phyloP scores from a whole-genome alignment of 345 rosid genomes.

The Corchorus olitorius region DNA sequence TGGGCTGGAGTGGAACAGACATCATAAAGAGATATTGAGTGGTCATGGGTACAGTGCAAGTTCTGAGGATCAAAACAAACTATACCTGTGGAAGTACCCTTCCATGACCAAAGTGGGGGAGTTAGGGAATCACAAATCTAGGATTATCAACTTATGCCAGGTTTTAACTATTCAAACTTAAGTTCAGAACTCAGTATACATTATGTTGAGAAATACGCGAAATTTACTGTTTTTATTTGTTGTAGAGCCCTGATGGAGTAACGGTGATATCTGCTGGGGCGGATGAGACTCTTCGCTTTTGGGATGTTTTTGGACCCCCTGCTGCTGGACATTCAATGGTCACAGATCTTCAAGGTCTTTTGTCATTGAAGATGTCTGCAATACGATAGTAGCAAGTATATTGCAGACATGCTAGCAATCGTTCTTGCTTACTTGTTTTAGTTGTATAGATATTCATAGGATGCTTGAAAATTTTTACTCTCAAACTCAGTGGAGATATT shows the following conservation, averaged over 20 bases:
- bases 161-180: slow-evolving; percentile 23
- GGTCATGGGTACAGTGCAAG: slow-evolving; percentile 48
- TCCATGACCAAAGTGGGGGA: slow-evolving; percentile 43
- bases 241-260: slow-evolving; percentile 58
- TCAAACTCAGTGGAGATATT: not conserved
- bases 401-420: slow-evolving; percentile 1
- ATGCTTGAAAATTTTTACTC: not conserved
- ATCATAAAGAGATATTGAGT: slow-evolving; percentile 56
- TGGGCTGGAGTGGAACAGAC: slow-evolving; percentile 64
- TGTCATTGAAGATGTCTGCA: slow-evolving; percentile 46
- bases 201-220: not conserved
- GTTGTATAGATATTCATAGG: not conserved
- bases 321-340: slow-evolving; percentile 17
- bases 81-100: slow-evolving; percentile 60
- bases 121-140: slow-evolving; percentile 30
- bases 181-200: not conserved
- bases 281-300: slow-evolving; percentile 52
- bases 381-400: slow-evolving; percentile 36
- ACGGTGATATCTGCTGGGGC: slow-evolving; percentile 53
- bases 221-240: not conserved
- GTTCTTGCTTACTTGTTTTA: not conserved
- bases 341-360: slow-evolving; percentile 44
- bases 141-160: slow-evolving; percentile 52
- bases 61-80: slow-evolving; percentile 25
- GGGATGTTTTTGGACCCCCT: slow-evolving; percentile 61